A percentile compares a stretch with the other conserved stretches of the same genome.
phyloP scores from a whole-genome alignment of 1,284 basidiomycete species.

The Malassezia yamatoensis region DNA sequence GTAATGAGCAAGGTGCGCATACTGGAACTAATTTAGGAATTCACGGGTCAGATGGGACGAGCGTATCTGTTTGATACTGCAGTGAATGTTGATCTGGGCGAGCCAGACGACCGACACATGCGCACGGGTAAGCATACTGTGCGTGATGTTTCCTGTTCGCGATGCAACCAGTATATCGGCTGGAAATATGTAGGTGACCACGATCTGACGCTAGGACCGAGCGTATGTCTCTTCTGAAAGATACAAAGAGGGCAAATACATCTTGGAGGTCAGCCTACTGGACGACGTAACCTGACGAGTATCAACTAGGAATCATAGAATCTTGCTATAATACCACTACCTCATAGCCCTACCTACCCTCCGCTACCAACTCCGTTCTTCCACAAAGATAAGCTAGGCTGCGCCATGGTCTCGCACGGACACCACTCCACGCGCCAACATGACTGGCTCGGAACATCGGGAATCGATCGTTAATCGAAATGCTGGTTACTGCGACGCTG shows the following conservation, averaged over 20 bases:
- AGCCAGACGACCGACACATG: slow-evolving; percentile 83
- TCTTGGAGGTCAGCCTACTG: slow-evolving; percentile 65
- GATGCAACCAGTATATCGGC: slow-evolving; percentile 72
- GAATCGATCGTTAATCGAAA: too few species aligned
- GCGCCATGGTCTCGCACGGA: too few species aligned
- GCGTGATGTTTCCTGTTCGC: slow-evolving; percentile 82
- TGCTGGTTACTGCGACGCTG: too few species aligned
- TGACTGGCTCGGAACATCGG: too few species aligned
- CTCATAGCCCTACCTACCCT: too few species aligned
- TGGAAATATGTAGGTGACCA: slow-evolving; percentile 84
- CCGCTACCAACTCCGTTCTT: too few species aligned
- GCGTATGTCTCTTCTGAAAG: slow-evolving; percentile 81
- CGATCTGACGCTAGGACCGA: slow-evolving; percentile 58
- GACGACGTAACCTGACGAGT: slow-evolving; percentile 22
- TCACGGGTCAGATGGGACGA: slow-evolving; percentile 75
- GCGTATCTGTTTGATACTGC: slow-evolving; percentile 87
- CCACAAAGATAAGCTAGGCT: too few species aligned
- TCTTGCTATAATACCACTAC: too few species aligned
- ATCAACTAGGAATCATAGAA: neutral
- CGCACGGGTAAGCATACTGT: slow-evolving; percentile 93
- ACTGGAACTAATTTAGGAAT: slow-evolving; percentile 22
- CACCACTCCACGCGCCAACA: too few species aligned
- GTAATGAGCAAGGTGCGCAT: slow-evolving; percentile 63
- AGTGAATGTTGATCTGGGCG: slow-evolving; percentile 77
- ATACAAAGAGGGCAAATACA: slow-evolving; percentile 97